phyloP scores from a whole-genome alignment of 176 grass and related monocot genomes.

The Hordeum marinum region DNA sequence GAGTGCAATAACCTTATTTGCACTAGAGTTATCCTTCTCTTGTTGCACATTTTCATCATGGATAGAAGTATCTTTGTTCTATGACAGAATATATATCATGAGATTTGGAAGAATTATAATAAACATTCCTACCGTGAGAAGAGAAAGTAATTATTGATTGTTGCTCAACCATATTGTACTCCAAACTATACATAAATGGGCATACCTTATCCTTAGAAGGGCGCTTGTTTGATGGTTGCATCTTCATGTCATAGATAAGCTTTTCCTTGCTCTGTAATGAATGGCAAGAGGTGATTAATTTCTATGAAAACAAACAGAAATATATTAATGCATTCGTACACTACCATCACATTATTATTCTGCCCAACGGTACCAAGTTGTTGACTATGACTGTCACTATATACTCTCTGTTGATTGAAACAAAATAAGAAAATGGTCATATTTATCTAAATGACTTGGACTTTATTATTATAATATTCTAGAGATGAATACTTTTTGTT shows the following conservation, averaged over 20 bases:
- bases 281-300: background rate
- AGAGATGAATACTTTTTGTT: background rate
- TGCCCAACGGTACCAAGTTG: background rate
- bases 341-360: background rate
- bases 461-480: background rate
- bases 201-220: background rate
- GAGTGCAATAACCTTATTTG: background rate
- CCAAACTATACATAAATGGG: background rate
- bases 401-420: background rate
- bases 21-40: background rate
- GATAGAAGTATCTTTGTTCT: background rate
- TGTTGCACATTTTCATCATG: background rate
- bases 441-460: background rate
- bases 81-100: background rate
- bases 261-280: background rate
- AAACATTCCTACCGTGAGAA: background rate
- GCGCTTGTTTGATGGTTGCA: background rate
- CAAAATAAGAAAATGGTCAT: background rate
- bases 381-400: background rate
- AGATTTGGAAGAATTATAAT: background rate
- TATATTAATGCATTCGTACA: background rate
- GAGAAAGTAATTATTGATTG: too few species aligned
- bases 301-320: background rate
- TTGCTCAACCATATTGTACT: too few species aligned
- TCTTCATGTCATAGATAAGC: background rate